phyloP scores from a whole-genome alignment of 208 protist genomes.

The Acanthamoeba sp. region DNA sequence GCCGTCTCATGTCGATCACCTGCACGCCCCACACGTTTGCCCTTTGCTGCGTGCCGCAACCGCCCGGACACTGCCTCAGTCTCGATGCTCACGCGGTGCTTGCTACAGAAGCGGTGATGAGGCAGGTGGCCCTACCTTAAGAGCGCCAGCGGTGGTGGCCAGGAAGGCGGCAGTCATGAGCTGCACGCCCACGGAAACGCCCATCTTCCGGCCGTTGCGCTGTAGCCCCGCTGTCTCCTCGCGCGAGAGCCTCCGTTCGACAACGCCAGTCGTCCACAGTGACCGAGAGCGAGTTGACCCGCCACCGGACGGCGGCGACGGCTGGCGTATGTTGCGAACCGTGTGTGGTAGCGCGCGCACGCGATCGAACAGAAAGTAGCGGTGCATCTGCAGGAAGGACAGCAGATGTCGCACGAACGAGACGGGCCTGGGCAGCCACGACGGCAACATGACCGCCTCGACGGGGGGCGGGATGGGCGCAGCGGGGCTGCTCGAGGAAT shows the following conservation, averaged over 20 bases:
- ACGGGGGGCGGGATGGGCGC: not conserved
- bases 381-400: not conserved
- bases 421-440: conserved; percentile 4
- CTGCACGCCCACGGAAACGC: not conserved
- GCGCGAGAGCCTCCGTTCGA: not conserved
- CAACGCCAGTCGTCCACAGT: not conserved
- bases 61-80: not conserved
- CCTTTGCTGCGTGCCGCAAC: not conserved
- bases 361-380: not conserved
- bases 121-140: not conserved
- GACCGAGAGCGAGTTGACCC: not conserved
- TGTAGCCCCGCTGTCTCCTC: not conserved
- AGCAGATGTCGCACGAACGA: not conserved
- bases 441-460: not conserved
- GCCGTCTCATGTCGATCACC: not conserved
- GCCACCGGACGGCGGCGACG: not conserved
- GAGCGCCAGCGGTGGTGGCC: not conserved
- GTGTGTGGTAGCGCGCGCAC: not conserved
- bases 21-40: conserved; percentile 22
- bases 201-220: not conserved
- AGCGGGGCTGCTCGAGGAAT: not conserved
- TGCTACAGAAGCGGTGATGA: not conserved
- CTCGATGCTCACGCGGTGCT: not conserved
- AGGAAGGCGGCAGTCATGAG: conserved; percentile 13
- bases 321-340: not conserved